A percentile compares a stretch with the other conserved stretches of the same genome.
These are phyloP conservation scores for Umbelopsis sp. DNA, from an alignment of 192 early-diverging fungal species.

Conservation along the genomic window DNA sequence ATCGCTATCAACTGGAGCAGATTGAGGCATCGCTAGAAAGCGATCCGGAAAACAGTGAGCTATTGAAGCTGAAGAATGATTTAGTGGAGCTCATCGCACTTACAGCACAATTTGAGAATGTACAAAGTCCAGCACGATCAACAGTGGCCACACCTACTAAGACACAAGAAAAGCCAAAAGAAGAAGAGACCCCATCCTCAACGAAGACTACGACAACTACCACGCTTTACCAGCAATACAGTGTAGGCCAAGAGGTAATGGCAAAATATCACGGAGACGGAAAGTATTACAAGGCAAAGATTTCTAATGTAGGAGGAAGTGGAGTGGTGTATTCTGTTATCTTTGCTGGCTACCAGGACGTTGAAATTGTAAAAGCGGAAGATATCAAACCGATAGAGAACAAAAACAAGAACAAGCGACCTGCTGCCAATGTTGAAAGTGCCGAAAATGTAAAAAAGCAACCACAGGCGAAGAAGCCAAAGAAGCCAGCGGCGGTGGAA, in stretches of 20 bases:
- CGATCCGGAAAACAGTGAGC: conserved; percentile 71
- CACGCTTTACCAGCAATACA: conserved; percentile 36
- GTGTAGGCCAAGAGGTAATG: conserved; percentile 60
- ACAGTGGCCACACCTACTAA: conserved; percentile 11
- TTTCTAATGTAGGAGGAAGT: conserved; percentile 58
- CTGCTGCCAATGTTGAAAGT: neutral
- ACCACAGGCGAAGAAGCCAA: conserved; percentile 52
- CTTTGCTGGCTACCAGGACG: conserved; percentile 63
- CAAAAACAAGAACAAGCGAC: conserved; percentile 31
- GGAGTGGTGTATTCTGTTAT: conserved; percentile 58
- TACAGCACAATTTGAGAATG: conserved; percentile 43
- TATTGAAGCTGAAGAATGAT: conserved; percentile 65
- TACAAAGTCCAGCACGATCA: conserved; percentile 34
- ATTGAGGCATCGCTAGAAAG: conserved; percentile 68
- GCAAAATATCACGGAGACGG: conserved; percentile 70
- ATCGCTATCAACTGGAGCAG: conserved; percentile 70
- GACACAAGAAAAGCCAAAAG: conserved; percentile 2
- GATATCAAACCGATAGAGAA: conserved; percentile 48
- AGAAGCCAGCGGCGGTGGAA: conserved; percentile 59
- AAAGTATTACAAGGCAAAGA: conserved; percentile 64
- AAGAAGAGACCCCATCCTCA: conserved; percentile 17
- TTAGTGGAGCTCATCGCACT: conserved; percentile 71
- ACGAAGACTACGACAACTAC: conserved; percentile 18
- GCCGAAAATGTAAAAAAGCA: conserved; percentile 33
- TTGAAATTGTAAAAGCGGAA: conserved; percentile 49